Base-by-base conservation (phyloP, 2,329 filamentous ascomycete species). In the Reticulascus tulasneorum region DNA sequence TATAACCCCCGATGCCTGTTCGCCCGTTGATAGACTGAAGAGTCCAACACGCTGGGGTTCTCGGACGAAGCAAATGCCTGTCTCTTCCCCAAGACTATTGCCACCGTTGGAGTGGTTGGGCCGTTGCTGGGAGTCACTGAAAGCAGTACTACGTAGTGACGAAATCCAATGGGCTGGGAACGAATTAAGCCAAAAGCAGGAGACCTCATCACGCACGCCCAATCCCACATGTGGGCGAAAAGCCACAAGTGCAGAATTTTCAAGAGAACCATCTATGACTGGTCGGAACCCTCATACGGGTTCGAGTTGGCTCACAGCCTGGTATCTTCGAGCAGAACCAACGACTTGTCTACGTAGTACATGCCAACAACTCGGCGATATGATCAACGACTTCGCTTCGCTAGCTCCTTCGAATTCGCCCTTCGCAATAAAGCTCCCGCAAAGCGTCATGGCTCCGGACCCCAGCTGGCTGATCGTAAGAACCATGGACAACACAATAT, bases 51-150 rank as follows among this genome's bases (percentile, higher is more conserved):
- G n/a, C n/a, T n/a, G n/a, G n/a, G n/a, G n/a, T n/a, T n/a, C n/a
- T n/a, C n/a, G n/a, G n/a, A n/a, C 32, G 40, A 42, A 37, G 37
- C 40, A 42, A 33, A 37, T 42, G 40, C 28, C 40, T 42, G 40
- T 37, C 40, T 40, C 40, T 29, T n/a, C n/a, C n/a, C 23, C 36
- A 42, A 25, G 29, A 31, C 32, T 24, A 13, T 42, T 33, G 37
- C 37, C 40, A 42, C 40, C 37, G 40, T 42, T 33, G 32, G 40
- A 36, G 37, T 40, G 40, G 40, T 37, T 42, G 28, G 38, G 40
- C 33, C 37, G 40, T 40, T 36, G 32, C 33, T 42, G 37, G 40
- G 23, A 33, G 23, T 35, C 37, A 37, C 28, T 29, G 25, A 24
- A 36, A 29, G 29, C 38, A 37, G 26, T 21, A 37, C 22, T 33